Percentiles rank a stretch among this genome's conserved stretches.
Evolutionary conservation across 225 moss, liverwort and hornwort species (phyloP).

Genomic region (Marchantia polymorpha): DNA sequence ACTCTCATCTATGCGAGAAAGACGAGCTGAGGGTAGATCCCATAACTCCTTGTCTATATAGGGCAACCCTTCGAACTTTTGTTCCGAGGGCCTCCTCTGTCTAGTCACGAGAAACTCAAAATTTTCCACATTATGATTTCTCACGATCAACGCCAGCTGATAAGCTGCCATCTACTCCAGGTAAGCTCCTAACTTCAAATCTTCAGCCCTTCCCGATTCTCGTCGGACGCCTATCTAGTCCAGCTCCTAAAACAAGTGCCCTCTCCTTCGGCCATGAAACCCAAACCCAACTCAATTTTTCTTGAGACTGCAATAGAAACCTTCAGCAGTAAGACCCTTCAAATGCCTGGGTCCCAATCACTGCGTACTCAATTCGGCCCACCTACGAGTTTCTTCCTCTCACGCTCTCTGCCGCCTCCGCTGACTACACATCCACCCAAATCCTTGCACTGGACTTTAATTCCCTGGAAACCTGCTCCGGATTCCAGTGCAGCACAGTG

Average conservation of each 20-base stretch:
- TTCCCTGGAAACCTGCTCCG: background rate
- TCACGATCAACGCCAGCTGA: slow-evolving; percentile 77
- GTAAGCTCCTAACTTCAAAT: background rate
- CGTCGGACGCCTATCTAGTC: background rate
- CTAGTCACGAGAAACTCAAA: slow-evolving; percentile 73
- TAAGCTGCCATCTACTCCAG: slow-evolving; percentile 30
- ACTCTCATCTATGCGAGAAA: slow-evolving; percentile 42
- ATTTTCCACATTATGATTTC: slow-evolving; percentile 60
- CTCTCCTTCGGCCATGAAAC: background rate
- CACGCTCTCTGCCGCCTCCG: background rate
- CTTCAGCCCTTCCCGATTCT: background rate
- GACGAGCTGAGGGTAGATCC: slow-evolving; percentile 70
- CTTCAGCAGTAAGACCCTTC: background rate
- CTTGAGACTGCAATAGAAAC: background rate
- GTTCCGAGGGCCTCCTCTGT: slow-evolving; percentile 40
- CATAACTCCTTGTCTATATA: slow-evolving; percentile 57
- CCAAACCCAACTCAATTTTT: background rate
- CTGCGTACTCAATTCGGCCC: background rate
- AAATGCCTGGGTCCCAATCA: background rate
- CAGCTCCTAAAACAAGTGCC: background rate
- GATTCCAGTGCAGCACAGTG: background rate
- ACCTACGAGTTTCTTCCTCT: background rate
- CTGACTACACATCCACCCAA: background rate
- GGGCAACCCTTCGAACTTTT: slow-evolving; percentile 32
- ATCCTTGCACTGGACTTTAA: background rate